These are phyloP conservation scores for Cutaneotrichosporon arboriforme DNA, from an alignment of 1,284 basidiomycete genomes.

Conservation along the genomic window DNA sequence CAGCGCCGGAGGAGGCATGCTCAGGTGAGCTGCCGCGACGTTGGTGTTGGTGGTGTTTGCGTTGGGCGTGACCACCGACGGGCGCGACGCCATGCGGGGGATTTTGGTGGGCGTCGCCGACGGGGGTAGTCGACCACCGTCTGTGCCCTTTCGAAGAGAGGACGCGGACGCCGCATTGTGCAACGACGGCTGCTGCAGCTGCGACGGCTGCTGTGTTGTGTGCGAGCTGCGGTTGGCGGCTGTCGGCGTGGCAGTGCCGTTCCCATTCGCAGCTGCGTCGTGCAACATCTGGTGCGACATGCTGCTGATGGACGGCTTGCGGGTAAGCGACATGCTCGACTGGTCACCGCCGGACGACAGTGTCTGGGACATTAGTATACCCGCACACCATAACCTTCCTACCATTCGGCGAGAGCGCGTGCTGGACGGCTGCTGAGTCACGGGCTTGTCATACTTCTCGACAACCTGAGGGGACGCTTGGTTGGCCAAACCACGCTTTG, in stretches of 20 bases:
- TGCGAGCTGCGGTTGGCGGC: not conserved
- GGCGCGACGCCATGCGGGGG: constrained; percentile 72
- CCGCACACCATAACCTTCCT: not conserved
- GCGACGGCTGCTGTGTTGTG: too few species aligned
- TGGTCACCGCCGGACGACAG: constrained; percentile 66
- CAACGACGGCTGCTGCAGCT: constrained; percentile 58
- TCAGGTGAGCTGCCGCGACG: constrained; percentile 8
- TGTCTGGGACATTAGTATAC: constrained; percentile 55
- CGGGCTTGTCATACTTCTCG: constrained; percentile 12
- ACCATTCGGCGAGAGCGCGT: constrained; percentile 10
- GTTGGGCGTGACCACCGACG: constrained; percentile 20
- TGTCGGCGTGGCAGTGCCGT: not conserved
- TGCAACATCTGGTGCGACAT: not conserved
- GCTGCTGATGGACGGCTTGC: constrained; percentile 26
- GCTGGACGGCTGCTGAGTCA: constrained; percentile 58
- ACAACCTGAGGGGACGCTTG: constrained; percentile 8
- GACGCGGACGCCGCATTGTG: constrained; percentile 49
- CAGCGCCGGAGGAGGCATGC: constrained; percentile 31
- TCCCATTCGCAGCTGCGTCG: not conserved
- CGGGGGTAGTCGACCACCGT: constrained; percentile 20
- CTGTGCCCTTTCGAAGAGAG: constrained; percentile 23
- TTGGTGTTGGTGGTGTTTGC: constrained; percentile 16
- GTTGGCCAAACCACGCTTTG: constrained; percentile 48
- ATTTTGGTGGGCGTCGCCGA: constrained; percentile 74
- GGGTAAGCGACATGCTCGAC: constrained; percentile 20